Evolutionary conservation across 2,329 filamentous ascomycete genomes (phyloP).

Genomic region (Ramichloridium luteum): DNA sequence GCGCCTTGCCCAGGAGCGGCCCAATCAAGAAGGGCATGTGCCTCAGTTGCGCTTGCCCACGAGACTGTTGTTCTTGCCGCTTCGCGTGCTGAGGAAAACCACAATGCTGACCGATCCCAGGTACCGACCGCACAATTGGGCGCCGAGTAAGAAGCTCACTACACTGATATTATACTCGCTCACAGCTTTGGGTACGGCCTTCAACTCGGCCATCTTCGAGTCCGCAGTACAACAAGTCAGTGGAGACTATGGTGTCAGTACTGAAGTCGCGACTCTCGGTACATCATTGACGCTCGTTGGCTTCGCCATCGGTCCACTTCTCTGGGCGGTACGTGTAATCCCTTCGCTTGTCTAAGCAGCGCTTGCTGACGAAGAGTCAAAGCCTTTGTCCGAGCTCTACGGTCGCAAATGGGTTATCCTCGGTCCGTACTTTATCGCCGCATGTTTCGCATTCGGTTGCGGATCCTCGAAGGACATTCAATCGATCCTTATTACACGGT

Average conservation of each 20-base stretch:
- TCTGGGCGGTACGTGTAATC: no score
- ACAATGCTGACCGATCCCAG: background rate
- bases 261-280: slow-evolving; percentile 2
- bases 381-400: slow-evolving; percentile 31
- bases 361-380: no score
- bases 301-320: background rate
- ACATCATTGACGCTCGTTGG: background rate
- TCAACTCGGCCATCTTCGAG: slow-evolving; percentile 1
- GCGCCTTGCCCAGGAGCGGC: no score
- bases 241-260: slow-evolving; percentile 29
- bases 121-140: slow-evolving; percentile 3
- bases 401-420: slow-evolving; percentile 31
- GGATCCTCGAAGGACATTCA: slow-evolving; percentile 25
- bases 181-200: background rate
- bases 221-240: slow-evolving; percentile 22
- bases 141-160: background rate
- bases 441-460: slow-evolving; percentile 33
- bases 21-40: no score
- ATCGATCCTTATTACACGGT: slow-evolving; percentile 27
- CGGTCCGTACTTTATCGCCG: slow-evolving; percentile 28
- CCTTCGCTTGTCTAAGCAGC: no score
- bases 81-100: background rate
- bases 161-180: background rate
- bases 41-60: no score
- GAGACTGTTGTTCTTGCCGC: no score